These are phyloP conservation scores for Geotrichum klebahnii DNA, from an alignment of 1,139 yeast species.

Conservation along the genomic window DNA sequence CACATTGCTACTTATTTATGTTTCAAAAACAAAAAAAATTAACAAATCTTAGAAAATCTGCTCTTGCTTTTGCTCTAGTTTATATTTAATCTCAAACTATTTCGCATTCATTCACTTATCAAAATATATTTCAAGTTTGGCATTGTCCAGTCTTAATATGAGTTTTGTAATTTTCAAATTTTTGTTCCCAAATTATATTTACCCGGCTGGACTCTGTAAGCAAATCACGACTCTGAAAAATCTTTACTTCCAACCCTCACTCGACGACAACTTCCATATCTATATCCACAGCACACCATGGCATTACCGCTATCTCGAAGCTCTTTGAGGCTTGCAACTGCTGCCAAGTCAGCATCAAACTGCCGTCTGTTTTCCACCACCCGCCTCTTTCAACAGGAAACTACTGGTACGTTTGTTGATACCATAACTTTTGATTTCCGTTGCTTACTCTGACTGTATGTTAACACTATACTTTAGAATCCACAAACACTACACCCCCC, in stretches of 20 bases:
- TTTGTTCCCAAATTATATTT: conserved; percentile 1
- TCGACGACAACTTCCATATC: background rate
- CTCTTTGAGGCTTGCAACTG: background rate
- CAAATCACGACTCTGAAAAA: conserved; percentile 7
- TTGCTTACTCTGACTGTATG: background rate
- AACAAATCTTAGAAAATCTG: too few species aligned
- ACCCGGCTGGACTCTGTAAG: conserved; percentile 2
- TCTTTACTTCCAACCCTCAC: conserved; percentile 1
- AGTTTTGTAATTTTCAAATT: background rate
- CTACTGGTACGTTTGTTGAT: background rate
- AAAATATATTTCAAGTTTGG: too few species aligned
- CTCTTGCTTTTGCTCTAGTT: too few species aligned
- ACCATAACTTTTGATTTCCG: background rate
- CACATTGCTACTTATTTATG: too few species aligned
- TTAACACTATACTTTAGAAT: too few species aligned
- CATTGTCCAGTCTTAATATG: too few species aligned
- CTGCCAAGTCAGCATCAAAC: background rate
- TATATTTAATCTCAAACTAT: too few species aligned
- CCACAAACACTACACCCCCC: background rate
- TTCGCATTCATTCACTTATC: too few species aligned
- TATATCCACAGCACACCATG: background rate
- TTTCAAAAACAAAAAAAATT: too few species aligned
- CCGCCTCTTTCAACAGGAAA: background rate
- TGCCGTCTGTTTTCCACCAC: conserved; percentile 3
- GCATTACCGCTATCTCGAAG: background rate